Base-by-base conservation (phyloP, 139 green algal genomes). In the Auxenochlorella pyrenoidosa region DNA sequence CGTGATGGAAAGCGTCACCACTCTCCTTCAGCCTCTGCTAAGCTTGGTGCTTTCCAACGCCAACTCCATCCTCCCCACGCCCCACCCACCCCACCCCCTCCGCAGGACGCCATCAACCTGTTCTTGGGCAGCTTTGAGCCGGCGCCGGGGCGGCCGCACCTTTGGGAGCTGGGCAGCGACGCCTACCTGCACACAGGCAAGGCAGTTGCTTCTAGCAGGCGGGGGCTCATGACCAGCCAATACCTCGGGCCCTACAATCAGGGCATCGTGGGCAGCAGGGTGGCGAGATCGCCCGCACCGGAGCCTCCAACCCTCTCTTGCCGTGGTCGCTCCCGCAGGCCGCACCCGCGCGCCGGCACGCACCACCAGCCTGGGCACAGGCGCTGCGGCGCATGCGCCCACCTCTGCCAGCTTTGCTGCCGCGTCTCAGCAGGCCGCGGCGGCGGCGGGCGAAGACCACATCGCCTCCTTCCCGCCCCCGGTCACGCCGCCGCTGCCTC, bases 41-140 rank as follows among this genome's bases (percentile, higher is more conserved):
- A n/a, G n/a, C n/a, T n/a, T n/a, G n/a, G n/a, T n/a, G n/a, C n/a
- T n/a, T n/a, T n/a, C n/a, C n/a, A n/a, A n/a, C n/a, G n/a, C n/a
- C n/a, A n/a, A n/a, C n/a, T n/a, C n/a, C n/a, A n/a, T n/a, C n/a
- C n/a, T n/a, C n/a, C n/a, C n/a, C 63, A 34, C 63, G 22, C 26
- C 24, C 2, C 63, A 1, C 8, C 22, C 26, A 8, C 63, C 26
- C 1, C 30, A 0, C 30, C 28, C 30, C 5, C 1, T 32, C 15
- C 30, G 66, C 68, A 75, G 80, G 95, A 97, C 65, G 96, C 96
- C 68, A 98, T 99, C 89, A 99, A 99, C 91, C 90, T 99, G 36
- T 98, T 99, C 83, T 93, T 99, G 68, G 97, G 97, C 47, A 92
- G 18, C 28, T 90, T 90, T 66, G 38, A 90, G 70, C 93, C 93